Conservation (phyloP, 1,284 basidiomycete species). For the Phlebopus sp. region DNA sequence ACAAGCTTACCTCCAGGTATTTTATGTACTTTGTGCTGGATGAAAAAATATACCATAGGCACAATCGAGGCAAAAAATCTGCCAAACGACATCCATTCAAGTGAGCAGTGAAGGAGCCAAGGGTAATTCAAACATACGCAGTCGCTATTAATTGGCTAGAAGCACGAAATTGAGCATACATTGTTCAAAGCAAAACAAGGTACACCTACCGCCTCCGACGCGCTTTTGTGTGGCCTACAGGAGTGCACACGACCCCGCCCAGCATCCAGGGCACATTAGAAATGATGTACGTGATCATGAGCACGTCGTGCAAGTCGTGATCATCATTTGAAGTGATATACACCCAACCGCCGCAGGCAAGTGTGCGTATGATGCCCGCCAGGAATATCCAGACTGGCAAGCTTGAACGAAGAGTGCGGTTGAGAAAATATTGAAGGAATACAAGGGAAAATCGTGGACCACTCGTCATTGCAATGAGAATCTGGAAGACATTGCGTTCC, state of each 20-base stretch:
- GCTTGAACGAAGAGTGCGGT: slow-evolving; percentile 41
- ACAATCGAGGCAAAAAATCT: slow-evolving; percentile 72
- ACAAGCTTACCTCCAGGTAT: slow-evolving; percentile 68
- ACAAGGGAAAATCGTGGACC: slow-evolving; percentile 83
- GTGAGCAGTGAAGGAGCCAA: not conserved
- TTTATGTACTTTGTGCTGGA: slow-evolving; percentile 78
- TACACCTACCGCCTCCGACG: slow-evolving; percentile 51
- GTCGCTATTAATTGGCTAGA: slow-evolving; percentile 51
- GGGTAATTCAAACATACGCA: slow-evolving; percentile 36
- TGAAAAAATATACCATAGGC: slow-evolving; percentile 81
- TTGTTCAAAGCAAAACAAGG: slow-evolving; percentile 1
- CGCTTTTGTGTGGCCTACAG: slow-evolving; percentile 36
- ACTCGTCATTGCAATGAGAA: slow-evolving; percentile 84
- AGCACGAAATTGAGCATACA: not conserved
- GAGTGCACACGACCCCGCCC: slow-evolving; percentile 61
- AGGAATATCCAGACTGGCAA: slow-evolving; percentile 59
- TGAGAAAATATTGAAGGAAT: slow-evolving; percentile 68
- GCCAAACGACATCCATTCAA: slow-evolving; percentile 9
- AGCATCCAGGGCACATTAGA: slow-evolving; percentile 89
- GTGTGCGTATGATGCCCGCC: slow-evolving; percentile 71
- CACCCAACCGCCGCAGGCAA: slow-evolving; percentile 91
- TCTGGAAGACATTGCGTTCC: slow-evolving; percentile 86
- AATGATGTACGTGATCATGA: slow-evolving; percentile 85
- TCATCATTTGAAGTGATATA: slow-evolving; percentile 84
- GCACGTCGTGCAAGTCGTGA: slow-evolving; percentile 82